Conservation (phyloP, 129 eudicot species). For the Flaveria brownii region DNA sequence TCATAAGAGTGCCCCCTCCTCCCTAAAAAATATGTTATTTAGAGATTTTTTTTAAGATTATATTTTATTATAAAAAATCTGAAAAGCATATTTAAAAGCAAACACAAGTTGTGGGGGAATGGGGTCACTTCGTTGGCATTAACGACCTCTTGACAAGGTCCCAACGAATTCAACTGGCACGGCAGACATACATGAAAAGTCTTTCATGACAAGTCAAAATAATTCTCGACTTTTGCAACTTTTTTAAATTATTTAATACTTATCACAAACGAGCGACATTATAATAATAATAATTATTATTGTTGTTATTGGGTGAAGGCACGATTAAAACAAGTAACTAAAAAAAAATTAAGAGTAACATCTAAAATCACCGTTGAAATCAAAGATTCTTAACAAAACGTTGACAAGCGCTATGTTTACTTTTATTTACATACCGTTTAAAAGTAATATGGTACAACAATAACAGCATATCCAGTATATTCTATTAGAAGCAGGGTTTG, state of each 20-base stretch:
- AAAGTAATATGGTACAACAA: too few species aligned
- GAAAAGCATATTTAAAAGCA: background rate
- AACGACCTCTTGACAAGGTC: conserved; percentile 38
- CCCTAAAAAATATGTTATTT: too few species aligned
- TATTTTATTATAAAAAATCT: background rate
- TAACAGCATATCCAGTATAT: too few species aligned
- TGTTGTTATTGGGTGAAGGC: background rate
- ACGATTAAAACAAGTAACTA: background rate
- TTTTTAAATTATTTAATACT: conserved; percentile 4
- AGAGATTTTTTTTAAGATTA: background rate
- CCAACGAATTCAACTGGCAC: conserved; percentile 39
- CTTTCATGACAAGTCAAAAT: conserved; percentile 19
- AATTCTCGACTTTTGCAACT: conserved; percentile 2
- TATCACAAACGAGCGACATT: background rate
- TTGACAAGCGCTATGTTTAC: background rate
- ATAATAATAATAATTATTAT: background rate
- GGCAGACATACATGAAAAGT: conserved; percentile 23
- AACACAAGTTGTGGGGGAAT: background rate
- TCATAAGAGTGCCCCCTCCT: too few species aligned
- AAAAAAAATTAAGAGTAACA: background rate
- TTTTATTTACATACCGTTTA: too few species aligned
- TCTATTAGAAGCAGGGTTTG: too few species aligned
- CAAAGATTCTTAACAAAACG: background rate
- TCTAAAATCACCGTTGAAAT: background rate
- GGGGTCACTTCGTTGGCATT: conserved; percentile 27